Evolutionary conservation across 169 alveolate genomes (phyloP).

Genomic region (Plasmodium chabaudi): DNA sequence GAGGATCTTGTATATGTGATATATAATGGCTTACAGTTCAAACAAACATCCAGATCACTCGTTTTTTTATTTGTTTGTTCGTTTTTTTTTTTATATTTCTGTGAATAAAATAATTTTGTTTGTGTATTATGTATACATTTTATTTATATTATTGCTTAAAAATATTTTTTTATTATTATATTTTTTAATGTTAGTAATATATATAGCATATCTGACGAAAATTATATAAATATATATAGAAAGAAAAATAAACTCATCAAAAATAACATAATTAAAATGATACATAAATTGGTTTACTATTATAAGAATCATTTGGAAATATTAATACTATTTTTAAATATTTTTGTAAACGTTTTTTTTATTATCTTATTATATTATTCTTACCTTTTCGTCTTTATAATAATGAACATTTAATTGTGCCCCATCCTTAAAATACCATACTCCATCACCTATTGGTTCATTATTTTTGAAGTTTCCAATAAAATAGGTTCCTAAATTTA

Average conservation of each 20-base stretch:
- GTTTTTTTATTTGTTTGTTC: slow-evolving; percentile 1
- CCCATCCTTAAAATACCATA: slow-evolving; percentile 42
- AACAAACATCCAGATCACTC: slow-evolving; percentile 2
- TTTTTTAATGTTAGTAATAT: background rate
- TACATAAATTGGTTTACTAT: background rate
- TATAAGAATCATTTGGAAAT: background rate
- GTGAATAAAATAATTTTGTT: slow-evolving; percentile 25
- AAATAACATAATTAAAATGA: slow-evolving; percentile 4
- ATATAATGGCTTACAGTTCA: slow-evolving; percentile 39
- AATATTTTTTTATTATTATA: slow-evolving; percentile 10
- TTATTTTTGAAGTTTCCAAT: slow-evolving; percentile 48
- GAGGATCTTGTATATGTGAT: slow-evolving; percentile 32
- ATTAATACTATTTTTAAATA: background rate
- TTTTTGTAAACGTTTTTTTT: background rate
- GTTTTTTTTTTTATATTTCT: slow-evolving; percentile 31
- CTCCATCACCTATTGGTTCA: slow-evolving; percentile 47
- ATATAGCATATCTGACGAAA: background rate
- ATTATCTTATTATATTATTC: background rate
- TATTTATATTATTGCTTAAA: background rate
- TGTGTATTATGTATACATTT: slow-evolving; percentile 5
- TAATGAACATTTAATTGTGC: slow-evolving; percentile 61
- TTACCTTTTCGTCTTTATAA: slow-evolving; percentile 28
- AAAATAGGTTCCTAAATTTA: slow-evolving; percentile 32
- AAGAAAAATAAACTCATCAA: background rate
- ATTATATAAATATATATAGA: background rate